Evolutionary conservation across 106 monocot species (phyloP).

Genomic region (Acorus gramineus): DNA sequence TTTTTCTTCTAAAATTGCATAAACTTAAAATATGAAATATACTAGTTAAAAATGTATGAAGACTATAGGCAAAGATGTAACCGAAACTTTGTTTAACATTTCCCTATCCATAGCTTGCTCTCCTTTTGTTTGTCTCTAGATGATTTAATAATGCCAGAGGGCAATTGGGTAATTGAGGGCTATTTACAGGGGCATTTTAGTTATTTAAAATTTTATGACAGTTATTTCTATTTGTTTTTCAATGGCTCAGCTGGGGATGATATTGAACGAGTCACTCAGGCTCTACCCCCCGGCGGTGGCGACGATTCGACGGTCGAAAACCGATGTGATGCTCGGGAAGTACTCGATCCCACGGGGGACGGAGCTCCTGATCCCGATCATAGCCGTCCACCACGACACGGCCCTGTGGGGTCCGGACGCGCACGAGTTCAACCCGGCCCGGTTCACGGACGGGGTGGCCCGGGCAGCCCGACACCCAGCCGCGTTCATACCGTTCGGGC

Average conservation of each 20-base stretch:
- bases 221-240: too few species aligned
- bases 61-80: too few species aligned
- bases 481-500: constrained; percentile 70
- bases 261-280: constrained; percentile 49
- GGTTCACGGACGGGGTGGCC: constrained; percentile 23
- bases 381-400: constrained; percentile 54
- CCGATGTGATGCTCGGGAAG: constrained; percentile 42
- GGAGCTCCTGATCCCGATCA: constrained; percentile 41
- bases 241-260: constrained; percentile 30
- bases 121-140: neutral
- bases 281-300: constrained; percentile 54
- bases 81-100: too few species aligned
- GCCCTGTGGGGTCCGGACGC: constrained; percentile 42
- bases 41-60: too few species aligned
- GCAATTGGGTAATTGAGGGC: too few species aligned
- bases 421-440: constrained; percentile 34
- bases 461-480: constrained; percentile 21
- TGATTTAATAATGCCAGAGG: too few species aligned
- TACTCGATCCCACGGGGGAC: constrained; percentile 28
- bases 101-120: neutral
- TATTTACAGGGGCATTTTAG: neutral
- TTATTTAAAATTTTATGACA: neutral
- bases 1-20: too few species aligned
- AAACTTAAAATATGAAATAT: too few species aligned
- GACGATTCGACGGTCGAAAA: constrained; percentile 26